These are phyloP conservation scores for Candida anutae DNA, from an alignment of 1,139 yeast species.

Conservation along the genomic window DNA sequence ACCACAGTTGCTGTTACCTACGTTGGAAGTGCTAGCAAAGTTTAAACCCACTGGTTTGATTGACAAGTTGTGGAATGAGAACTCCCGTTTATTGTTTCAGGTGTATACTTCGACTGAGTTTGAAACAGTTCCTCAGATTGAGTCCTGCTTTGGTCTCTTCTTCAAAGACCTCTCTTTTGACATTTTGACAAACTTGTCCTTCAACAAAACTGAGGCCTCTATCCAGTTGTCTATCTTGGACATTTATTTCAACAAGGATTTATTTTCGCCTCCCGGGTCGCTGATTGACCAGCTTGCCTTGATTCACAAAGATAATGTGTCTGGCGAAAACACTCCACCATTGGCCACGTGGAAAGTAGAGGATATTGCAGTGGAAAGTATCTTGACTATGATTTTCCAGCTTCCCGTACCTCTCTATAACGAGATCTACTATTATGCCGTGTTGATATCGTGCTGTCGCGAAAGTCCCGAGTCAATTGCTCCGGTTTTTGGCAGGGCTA, in stretches of 20 bases:
- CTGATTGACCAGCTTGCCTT: constrained; percentile 60
- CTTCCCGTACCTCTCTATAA: constrained; percentile 64
- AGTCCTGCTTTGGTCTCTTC: constrained; percentile 48
- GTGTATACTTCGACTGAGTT: constrained; percentile 51
- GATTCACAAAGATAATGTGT: constrained; percentile 29
- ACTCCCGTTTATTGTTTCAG: constrained; percentile 57
- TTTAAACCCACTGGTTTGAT: constrained; percentile 25
- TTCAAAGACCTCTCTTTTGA: constrained; percentile 73
- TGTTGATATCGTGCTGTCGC: constrained; percentile 85
- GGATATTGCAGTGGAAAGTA: constrained; percentile 80
- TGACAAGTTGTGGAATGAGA: constrained; percentile 32
- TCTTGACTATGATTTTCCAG: constrained; percentile 69
- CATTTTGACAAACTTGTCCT: constrained; percentile 71
- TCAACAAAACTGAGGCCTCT: constrained; percentile 82
- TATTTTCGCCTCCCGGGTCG: constrained; percentile 80
- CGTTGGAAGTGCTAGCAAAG: constrained; percentile 24
- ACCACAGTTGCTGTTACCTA: constrained; percentile 43
- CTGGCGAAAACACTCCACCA: constrained; percentile 37
- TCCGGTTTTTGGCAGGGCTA: constrained; percentile 91
- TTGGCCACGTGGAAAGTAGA: constrained; percentile 83
- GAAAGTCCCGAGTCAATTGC: constrained; percentile 87
- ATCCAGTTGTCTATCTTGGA: constrained; percentile 75
- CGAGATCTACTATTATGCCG: constrained; percentile 73
- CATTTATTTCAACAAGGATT: constrained; percentile 57
- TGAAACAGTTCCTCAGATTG: constrained; percentile 67